These are phyloP conservation scores for Annulohypoxylon nitens DNA, from an alignment of 495 filamentous ascomycete species.

Conservation along the genomic window DNA sequence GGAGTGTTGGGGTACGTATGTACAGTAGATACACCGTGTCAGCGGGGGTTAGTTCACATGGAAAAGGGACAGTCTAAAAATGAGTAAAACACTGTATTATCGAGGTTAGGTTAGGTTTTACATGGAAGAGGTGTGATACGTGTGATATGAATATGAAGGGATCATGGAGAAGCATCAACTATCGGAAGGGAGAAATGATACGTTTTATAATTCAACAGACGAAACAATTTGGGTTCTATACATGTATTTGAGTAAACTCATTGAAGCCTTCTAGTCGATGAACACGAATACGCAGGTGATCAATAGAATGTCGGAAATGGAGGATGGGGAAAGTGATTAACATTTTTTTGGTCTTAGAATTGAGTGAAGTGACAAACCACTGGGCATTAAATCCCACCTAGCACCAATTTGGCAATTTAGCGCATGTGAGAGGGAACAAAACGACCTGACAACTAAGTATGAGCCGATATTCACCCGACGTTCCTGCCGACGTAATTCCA, in stretches of 20 bases:
- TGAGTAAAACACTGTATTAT: not conserved
- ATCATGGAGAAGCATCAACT: not conserved
- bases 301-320: conserved; percentile 20
- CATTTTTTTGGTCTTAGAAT: not conserved
- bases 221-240: not conserved
- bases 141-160: not conserved
- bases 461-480: conserved; percentile 36
- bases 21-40: not conserved
- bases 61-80: no score
- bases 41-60: not conserved
- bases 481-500: conserved; percentile 15
- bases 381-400: not conserved
- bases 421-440: not conserved
- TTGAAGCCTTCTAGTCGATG: not conserved
- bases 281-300: conserved; percentile 16
- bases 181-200: not conserved
- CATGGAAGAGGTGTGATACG: not conserved
- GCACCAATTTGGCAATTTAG: no score
- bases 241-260: not conserved
- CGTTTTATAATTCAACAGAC: conserved; percentile 20
- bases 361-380: not conserved
- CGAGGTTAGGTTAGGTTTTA: not conserved
- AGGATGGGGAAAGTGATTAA: not conserved
- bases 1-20: conserved; percentile 5
- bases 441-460: not conserved